Percentiles rank a stretch among this genome's conserved stretches.
Evolutionary conservation across 805 yeast species (phyloP).

Genomic region (Candida sonorensis): DNA sequence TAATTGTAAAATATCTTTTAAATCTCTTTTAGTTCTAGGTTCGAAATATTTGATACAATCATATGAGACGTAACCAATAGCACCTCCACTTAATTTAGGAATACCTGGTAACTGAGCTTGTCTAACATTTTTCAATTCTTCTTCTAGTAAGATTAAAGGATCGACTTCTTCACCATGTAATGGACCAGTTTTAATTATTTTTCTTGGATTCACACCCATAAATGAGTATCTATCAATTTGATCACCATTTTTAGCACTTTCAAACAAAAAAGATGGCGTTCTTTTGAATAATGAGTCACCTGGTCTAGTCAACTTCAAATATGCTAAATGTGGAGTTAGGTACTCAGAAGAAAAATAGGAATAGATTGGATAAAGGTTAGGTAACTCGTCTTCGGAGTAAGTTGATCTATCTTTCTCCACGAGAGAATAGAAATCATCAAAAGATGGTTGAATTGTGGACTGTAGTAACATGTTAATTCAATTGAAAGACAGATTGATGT

Average conservation of each 20-base stretch:
- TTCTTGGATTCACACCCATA: conserved; percentile 80
- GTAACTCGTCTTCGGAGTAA: conserved; percentile 22
- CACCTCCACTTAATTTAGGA: conserved; percentile 88
- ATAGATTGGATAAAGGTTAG: conserved; percentile 78
- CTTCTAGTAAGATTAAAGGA: conserved; percentile 69
- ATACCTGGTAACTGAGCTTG: conserved; percentile 80
- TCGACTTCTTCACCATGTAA: conserved; percentile 59
- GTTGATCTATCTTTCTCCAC: conserved; percentile 30
- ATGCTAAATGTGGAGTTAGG: conserved; percentile 86
- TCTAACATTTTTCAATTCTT: conserved; percentile 56
- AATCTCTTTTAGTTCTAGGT: conserved; percentile 72
- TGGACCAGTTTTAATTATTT: conserved; percentile 79
- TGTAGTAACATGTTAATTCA: neutral
- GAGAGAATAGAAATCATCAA: conserved; percentile 37
- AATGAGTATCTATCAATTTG: conserved; percentile 86
- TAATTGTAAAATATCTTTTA: conserved; percentile 72
- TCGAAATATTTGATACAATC: conserved; percentile 97
- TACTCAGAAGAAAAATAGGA: conserved; percentile 68
- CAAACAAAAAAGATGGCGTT: conserved; percentile 73
- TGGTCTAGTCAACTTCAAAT: conserved; percentile 72
- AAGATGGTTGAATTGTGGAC: conserved; percentile 41
- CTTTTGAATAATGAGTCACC: conserved; percentile 42
- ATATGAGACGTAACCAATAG: conserved; percentile 90
- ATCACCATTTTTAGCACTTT: conserved; percentile 85
- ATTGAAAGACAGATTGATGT: neutral